These are phyloP conservation scores for Sarcodon aspratus DNA, from an alignment of 768 basidiomycete genomes.

Conservation along the genomic window DNA sequence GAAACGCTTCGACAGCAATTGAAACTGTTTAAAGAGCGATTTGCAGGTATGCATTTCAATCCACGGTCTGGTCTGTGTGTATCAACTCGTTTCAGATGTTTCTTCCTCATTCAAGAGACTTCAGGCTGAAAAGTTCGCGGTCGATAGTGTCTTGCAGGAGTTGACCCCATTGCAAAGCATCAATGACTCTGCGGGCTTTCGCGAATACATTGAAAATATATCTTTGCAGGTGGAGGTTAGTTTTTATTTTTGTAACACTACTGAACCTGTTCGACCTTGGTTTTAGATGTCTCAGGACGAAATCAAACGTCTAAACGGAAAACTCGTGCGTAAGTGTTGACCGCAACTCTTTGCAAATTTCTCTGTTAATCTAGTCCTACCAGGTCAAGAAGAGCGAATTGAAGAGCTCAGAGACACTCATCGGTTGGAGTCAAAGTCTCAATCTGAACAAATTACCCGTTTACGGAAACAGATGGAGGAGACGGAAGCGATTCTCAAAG, in stretches of 20 bases:
- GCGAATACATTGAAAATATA: constrained; percentile 61
- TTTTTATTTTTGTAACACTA: neutral
- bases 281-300: constrained; percentile 64
- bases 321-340: constrained; percentile 53
- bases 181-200: constrained; percentile 52
- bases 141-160: constrained; percentile 58
- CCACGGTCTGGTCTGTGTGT: neutral
- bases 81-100: constrained; percentile 39
- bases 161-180: constrained; percentile 61
- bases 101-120: constrained; percentile 69
- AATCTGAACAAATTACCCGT: constrained; percentile 60
- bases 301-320: constrained; percentile 59
- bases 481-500: constrained; percentile 57
- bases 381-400: constrained; percentile 77
- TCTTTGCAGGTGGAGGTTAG: constrained; percentile 62
- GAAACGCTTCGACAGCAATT: constrained; percentile 57
- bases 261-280: neutral
- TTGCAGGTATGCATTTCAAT: constrained; percentile 38
- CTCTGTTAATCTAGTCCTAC: neutral
- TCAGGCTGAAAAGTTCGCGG: constrained; percentile 59
- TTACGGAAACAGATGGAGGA: constrained; percentile 60
- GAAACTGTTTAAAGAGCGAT: constrained; percentile 66
- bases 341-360: neutral
- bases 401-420: constrained; percentile 83
- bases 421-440: constrained; percentile 67